Conservation (phyloP, 2,329 filamentous ascomycete genomes). For the Atkinsonella hypoxylon region DNA sequence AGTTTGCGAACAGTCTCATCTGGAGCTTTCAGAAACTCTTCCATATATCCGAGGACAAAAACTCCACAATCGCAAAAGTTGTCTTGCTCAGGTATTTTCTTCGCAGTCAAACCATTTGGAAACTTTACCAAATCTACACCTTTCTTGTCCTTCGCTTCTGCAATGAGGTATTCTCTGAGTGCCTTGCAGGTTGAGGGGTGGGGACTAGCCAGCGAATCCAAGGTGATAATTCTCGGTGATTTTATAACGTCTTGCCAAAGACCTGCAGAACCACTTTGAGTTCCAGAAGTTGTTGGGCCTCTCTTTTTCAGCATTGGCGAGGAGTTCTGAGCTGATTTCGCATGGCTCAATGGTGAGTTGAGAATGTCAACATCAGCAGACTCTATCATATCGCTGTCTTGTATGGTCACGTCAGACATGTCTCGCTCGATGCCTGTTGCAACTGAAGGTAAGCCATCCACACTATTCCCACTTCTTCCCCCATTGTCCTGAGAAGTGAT, state of each 20-base stretch:
- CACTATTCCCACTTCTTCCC: slow-evolving; percentile 4
- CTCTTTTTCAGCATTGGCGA: slow-evolving; percentile 5
- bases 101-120: slow-evolving; percentile 51
- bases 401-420: slow-evolving; percentile 14
- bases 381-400: slow-evolving; percentile 8
- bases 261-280: background rate
- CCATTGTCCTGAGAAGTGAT: slow-evolving; percentile 9
- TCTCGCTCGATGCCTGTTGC: slow-evolving; percentile 10
- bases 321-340: background rate
- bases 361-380: background rate
- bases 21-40: slow-evolving; percentile 68
- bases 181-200: slow-evolving; percentile 54
- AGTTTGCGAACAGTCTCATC: slow-evolving; percentile 56
- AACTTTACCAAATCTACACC: slow-evolving; percentile 25
- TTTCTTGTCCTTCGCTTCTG: slow-evolving; percentile 57
- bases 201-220: slow-evolving; percentile 66
- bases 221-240: slow-evolving; percentile 64
- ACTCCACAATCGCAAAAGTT: slow-evolving; percentile 88
- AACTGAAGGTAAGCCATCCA: slow-evolving; percentile 2
- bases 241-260: slow-evolving; percentile 23
- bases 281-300: slow-evolving; percentile 7
- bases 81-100: slow-evolving; percentile 62
- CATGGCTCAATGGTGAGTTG: background rate
- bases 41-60: slow-evolving; percentile 73
- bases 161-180: slow-evolving; percentile 64